A percentile compares a stretch with the other conserved stretches of the same genome.
phyloP scores from a whole-genome alignment of 2,329 filamentous ascomycete genomes.

The Penicillium glabrum region DNA sequence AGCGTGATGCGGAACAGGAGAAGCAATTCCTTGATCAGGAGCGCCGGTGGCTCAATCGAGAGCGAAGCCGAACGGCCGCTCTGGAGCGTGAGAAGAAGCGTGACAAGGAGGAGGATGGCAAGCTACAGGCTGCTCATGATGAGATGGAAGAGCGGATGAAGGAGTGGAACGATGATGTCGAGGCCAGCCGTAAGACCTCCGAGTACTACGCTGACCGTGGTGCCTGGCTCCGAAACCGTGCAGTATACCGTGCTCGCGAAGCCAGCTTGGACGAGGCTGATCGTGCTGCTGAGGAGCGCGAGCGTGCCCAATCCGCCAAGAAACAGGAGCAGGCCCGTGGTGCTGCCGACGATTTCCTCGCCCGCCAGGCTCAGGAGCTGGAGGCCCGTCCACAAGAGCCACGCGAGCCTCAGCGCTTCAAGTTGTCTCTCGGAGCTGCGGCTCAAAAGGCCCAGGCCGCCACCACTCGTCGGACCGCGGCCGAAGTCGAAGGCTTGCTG shows the following conservation, averaged over 20 bases:
- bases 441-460: conserved; percentile 68
- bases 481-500: conserved; percentile 89
- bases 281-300: conserved; percentile 72
- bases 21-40: conserved; percentile 83
- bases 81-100: conserved; percentile 81
- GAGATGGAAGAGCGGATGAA: conserved; percentile 70
- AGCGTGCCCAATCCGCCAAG: conserved; percentile 66
- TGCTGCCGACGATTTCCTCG: conserved; percentile 88
- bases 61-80: conserved; percentile 78
- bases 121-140: conserved; percentile 62
- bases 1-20: conserved; percentile 73
- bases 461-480: conserved; percentile 72
- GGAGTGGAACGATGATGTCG: conserved; percentile 89
- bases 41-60: conserved; percentile 85
- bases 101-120: conserved; percentile 71
- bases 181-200: conserved; percentile 68
- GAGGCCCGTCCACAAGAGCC: conserved; percentile 47
- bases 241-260: conserved; percentile 71
- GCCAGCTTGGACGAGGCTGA: conserved; percentile 78
- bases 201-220: conserved; percentile 87
- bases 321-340: conserved; percentile 76
- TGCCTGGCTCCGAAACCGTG: conserved; percentile 80
- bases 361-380: conserved; percentile 77
- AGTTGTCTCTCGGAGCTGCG: conserved; percentile 85
- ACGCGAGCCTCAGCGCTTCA: conserved; percentile 72